phyloP scores from a whole-genome alignment of 2,329 filamentous ascomycete genomes.

The Thermothelomyces thermophilus region DNA sequence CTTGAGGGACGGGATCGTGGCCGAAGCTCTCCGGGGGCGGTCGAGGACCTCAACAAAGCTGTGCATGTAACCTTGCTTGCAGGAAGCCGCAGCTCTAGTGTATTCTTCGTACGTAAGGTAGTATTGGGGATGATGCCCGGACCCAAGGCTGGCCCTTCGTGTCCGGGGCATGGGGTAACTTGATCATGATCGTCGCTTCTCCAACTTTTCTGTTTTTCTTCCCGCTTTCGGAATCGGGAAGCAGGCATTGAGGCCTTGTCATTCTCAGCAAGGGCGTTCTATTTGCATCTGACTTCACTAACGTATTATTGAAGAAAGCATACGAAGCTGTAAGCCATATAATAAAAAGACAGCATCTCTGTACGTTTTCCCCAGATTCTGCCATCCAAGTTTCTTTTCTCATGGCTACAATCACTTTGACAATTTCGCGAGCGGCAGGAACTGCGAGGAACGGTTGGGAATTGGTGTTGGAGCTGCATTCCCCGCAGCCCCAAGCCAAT shows the following conservation, averaged over 20 bases:
- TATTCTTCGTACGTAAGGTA: not conserved
- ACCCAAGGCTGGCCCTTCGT: not conserved
- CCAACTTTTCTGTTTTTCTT: not conserved
- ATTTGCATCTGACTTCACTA: not conserved
- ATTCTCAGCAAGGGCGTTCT: not conserved
- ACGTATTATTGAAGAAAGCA: no score
- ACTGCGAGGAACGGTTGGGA: not conserved
- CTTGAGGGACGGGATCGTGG: not conserved
- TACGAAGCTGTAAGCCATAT: no score
- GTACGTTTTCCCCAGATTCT: no score
- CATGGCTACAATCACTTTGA: not conserved
- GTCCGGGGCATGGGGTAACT: not conserved
- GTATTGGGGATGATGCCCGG: not conserved
- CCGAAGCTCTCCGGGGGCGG: not conserved
- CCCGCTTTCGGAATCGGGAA: not conserved
- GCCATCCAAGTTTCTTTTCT: not conserved
- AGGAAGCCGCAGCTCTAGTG: slow-evolving; percentile 1
- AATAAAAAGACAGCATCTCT: no score
- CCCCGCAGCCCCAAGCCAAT: slow-evolving; percentile 3
- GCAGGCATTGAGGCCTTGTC: not conserved
- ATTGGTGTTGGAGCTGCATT: slow-evolving; percentile 2
- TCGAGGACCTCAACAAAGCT: not conserved
- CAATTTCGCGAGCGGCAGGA: not conserved
- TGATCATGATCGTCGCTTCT: slow-evolving; percentile 2
- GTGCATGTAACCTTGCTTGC: slow-evolving; percentile 7